Conservation (phyloP, 495 filamentous ascomycete genomes). For the Stereocaulon alpinum region DNA sequence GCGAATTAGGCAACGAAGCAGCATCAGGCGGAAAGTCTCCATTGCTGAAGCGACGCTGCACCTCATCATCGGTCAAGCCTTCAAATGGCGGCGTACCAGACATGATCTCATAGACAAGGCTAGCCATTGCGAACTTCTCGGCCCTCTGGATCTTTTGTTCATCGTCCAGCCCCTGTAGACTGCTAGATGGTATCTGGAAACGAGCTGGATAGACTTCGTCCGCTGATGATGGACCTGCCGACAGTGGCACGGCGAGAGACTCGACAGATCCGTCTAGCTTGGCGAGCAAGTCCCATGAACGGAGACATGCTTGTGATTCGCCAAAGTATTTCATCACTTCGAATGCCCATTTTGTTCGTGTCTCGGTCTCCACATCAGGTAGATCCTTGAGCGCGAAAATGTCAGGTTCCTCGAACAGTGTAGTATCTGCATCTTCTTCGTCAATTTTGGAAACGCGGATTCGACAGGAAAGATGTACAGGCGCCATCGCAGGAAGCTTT, state of each 20-base stretch:
- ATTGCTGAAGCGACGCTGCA: slow-evolving; percentile 11
- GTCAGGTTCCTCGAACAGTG: not conserved
- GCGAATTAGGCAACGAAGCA: slow-evolving; percentile 8
- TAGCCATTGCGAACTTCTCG: slow-evolving; percentile 18
- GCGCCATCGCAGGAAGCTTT: too few species aligned
- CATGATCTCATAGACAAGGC: slow-evolving; percentile 20
- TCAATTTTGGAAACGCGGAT: too few species aligned
- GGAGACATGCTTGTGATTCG: slow-evolving; percentile 1
- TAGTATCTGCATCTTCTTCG: not conserved
- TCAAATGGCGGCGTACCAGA: slow-evolving; percentile 17
- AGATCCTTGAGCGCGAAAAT: slow-evolving; percentile 8
- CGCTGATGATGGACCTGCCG: not conserved
- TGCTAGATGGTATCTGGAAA: slow-evolving; percentile 13
- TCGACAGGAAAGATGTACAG: too few species aligned
- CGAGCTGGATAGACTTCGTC: slow-evolving; percentile 9
- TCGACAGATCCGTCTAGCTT: slow-evolving; percentile 12
- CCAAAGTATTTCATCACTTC: slow-evolving; percentile 11
- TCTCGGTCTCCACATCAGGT: slow-evolving; percentile 9
- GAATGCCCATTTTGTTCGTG: not conserved
- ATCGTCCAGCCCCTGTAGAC: slow-evolving; percentile 6
- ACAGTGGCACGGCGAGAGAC: not conserved
- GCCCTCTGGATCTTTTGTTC: slow-evolving; percentile 11
- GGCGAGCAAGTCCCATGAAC: slow-evolving; percentile 11
- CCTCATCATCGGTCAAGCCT: slow-evolving; percentile 14
- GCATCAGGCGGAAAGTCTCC: slow-evolving; percentile 19